phyloP scores from a whole-genome alignment of 805 yeast genomes.

The Metschnikowia reukaufii region DNA sequence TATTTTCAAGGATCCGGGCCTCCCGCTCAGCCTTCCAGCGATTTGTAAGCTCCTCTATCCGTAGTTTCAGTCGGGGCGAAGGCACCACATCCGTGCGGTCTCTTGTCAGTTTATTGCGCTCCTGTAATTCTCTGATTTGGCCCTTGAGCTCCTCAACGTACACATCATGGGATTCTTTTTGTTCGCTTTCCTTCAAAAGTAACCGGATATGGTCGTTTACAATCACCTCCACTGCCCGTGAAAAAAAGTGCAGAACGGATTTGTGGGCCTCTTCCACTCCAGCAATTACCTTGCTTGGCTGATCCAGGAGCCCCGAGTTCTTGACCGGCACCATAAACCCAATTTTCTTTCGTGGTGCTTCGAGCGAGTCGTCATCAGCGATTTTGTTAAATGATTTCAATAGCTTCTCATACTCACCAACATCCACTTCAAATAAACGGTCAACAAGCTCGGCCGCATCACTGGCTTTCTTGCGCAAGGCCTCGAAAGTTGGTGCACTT shows the following conservation, averaged over 20 bases:
- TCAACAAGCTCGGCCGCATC: slow-evolving; percentile 25
- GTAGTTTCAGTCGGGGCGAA: slow-evolving; percentile 42
- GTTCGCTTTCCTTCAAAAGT: slow-evolving; percentile 36
- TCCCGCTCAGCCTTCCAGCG: slow-evolving; percentile 74
- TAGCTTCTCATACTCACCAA: slow-evolving; percentile 50
- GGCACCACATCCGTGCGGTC: slow-evolving; percentile 21
- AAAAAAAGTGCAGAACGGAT: slow-evolving; percentile 53
- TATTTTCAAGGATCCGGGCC: slow-evolving; percentile 59
- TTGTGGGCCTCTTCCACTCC: slow-evolving; percentile 36
- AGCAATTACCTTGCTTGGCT: neutral
- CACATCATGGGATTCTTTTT: neutral
- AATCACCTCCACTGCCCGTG: slow-evolving; percentile 59
- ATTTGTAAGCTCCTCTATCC: slow-evolving; percentile 61
- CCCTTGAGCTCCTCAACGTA: slow-evolving; percentile 25
- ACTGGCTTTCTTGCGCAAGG: slow-evolving; percentile 1
- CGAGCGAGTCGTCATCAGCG: slow-evolving; percentile 56
- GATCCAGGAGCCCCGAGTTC: slow-evolving; percentile 11
- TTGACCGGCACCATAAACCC: slow-evolving; percentile 35
- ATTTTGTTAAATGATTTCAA: slow-evolving; percentile 51
- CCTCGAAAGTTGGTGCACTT: slow-evolving; percentile 19
- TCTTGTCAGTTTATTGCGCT: slow-evolving; percentile 29
- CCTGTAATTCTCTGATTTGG: slow-evolving; percentile 19
- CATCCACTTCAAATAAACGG: slow-evolving; percentile 41
- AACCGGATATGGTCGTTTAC: slow-evolving; percentile 54
- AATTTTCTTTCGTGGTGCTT: slow-evolving; percentile 57